phyloP scores from a whole-genome alignment of 768 basidiomycete genomes.

The Mrakia hoshinonis region DNA sequence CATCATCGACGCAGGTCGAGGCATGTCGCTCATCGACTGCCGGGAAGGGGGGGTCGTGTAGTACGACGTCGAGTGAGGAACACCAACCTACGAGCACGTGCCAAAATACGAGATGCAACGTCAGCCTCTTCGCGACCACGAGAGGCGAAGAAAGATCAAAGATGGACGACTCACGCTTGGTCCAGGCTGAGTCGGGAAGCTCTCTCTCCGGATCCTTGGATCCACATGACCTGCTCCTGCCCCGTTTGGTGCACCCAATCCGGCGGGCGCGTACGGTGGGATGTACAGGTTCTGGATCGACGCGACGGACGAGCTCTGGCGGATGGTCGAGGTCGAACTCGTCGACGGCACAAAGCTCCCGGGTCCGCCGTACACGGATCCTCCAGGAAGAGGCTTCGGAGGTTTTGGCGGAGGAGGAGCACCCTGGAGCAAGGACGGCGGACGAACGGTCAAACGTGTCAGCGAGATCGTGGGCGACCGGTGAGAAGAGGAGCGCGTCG shows the following conservation, averaged over 20 bases:
- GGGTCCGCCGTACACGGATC: constrained; percentile 7
- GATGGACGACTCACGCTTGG: background rate
- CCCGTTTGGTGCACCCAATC: background rate
- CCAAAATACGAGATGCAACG: background rate
- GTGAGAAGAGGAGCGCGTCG: background rate
- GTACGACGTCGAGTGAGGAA: constrained; percentile 3
- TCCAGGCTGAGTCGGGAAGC: background rate
- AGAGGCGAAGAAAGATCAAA: too few species aligned
- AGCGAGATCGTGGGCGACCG: background rate
- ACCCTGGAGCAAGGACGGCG: background rate
- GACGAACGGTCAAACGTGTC: background rate
- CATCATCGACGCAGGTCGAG: constrained; percentile 19
- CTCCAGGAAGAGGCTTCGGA: background rate
- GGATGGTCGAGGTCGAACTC: background rate
- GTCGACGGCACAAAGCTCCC: constrained; percentile 10
- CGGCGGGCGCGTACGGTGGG: background rate
- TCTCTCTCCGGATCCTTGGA: constrained; percentile 2
- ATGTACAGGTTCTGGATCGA: constrained; percentile 20
- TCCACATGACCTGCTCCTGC: background rate
- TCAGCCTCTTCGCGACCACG: background rate
- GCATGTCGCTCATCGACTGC: background rate
- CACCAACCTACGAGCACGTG: background rate
- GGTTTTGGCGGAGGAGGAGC: constrained; percentile 26
- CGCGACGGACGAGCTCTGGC: constrained; percentile 10
- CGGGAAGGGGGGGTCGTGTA: background rate